Conservation (phyloP, 1,139 yeast species). For the Geotrichum restrictum region DNA sequence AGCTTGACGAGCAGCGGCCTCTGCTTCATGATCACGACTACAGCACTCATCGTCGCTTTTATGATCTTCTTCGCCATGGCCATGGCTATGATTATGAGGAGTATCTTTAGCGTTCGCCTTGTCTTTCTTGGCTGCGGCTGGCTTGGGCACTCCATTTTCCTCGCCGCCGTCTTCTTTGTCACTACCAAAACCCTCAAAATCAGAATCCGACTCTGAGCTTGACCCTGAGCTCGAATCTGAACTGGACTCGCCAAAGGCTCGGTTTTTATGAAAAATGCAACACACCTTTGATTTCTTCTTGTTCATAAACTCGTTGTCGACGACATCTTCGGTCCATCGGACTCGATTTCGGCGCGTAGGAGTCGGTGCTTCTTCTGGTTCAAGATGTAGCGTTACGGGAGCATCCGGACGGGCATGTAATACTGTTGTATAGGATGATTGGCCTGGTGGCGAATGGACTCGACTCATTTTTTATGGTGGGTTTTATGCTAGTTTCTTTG, state of each 20-base stretch:
- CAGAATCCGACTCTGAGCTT: constrained; percentile 43
- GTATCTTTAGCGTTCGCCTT: constrained; percentile 1
- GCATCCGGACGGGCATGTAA: not conserved
- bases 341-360: constrained; percentile 40
- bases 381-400: constrained; percentile 12
- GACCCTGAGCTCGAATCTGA: constrained; percentile 41
- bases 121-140: constrained; percentile 1
- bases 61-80: constrained; percentile 19
- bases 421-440: not conserved
- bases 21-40: constrained; percentile 5
- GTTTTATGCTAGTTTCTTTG: not conserved
- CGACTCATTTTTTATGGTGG: not conserved
- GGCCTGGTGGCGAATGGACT: not conserved
- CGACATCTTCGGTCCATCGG: constrained; percentile 77
- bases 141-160: not conserved
- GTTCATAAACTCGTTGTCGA: constrained; percentile 84
- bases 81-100: constrained; percentile 21
- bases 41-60: constrained; percentile 17
- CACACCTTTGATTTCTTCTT: constrained; percentile 90
- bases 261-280: constrained; percentile 85
- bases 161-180: constrained; percentile 12
- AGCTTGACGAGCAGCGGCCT: not conserved
- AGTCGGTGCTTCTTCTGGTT: constrained; percentile 2
- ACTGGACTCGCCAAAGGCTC: constrained; percentile 62
- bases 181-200: constrained; percentile 23